Percentiles rank a stretch among this genome's conserved stretches.
phyloP scores from a whole-genome alignment of 495 filamentous ascomycete species.

The Lasiosphaeris hirsuta region DNA sequence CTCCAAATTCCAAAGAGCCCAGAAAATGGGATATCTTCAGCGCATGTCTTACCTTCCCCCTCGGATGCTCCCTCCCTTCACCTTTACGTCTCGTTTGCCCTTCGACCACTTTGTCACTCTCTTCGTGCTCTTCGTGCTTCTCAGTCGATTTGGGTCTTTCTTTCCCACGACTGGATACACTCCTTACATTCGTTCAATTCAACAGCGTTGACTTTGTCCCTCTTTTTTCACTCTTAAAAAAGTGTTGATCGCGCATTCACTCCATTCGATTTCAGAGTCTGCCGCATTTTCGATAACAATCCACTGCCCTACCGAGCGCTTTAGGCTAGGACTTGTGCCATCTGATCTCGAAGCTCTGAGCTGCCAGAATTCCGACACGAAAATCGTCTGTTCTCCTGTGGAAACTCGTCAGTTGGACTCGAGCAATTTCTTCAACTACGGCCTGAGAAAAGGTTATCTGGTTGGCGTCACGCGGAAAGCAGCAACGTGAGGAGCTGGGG shows the following conservation, averaged over 20 bases:
- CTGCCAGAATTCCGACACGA: too few relatives aligned
- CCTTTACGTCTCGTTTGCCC: slow-evolving; percentile 14
- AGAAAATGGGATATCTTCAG: slow-evolving; percentile 22
- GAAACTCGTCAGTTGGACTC: too few relatives aligned
- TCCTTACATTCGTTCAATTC: slow-evolving; percentile 4
- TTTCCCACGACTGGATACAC: not conserved
- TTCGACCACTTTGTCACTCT: slow-evolving; percentile 16
- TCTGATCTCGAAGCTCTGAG: too few relatives aligned
- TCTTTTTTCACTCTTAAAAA: slow-evolving; percentile 13
- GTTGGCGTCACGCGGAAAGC: not conserved
- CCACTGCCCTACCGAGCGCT: not conserved
- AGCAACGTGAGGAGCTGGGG: not conserved
- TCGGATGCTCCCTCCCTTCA: slow-evolving; percentile 10
- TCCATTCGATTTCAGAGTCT: slow-evolving; percentile 8
- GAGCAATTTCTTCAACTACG: too few relatives aligned
- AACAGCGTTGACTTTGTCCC: not conserved
- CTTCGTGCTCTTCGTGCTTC: slow-evolving; percentile 14
- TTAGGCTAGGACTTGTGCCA: too few relatives aligned
- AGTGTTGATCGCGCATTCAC: slow-evolving; percentile 22
- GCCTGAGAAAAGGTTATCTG: not conserved
- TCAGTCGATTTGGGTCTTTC: slow-evolving; percentile 2
- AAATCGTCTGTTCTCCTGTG: too few relatives aligned
- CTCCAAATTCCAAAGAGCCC: slow-evolving; percentile 5
- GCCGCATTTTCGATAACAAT: not conserved
- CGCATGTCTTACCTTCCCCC: slow-evolving; percentile 21